Evolutionary conservation across 192 early-diverging fungal genomes (phyloP).

Genomic region (Piromyces sp.): DNA sequence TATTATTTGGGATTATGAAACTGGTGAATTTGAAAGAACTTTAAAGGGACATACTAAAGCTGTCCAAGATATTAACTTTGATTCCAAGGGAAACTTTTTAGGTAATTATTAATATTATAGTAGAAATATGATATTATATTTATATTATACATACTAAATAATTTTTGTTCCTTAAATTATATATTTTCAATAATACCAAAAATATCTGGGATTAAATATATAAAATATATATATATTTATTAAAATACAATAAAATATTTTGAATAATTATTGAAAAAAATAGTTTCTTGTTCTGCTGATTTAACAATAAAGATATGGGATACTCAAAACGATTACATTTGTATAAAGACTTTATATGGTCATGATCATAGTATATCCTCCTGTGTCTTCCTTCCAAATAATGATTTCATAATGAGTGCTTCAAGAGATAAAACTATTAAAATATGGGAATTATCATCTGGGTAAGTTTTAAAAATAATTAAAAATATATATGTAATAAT

Average conservation of each 20-base stretch:
- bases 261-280: background rate
- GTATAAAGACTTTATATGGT: constrained; percentile 67
- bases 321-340: constrained; percentile 59
- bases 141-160: background rate
- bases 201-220: no score
- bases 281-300: constrained; percentile 79
- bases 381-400: constrained; percentile 51
- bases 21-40: constrained; percentile 78
- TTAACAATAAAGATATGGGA: constrained; percentile 87
- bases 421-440: constrained; percentile 81
- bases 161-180: no score
- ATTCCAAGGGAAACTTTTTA: constrained; percentile 59
- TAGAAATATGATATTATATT: no score
- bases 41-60: constrained; percentile 91
- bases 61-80: constrained; percentile 77
- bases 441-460: constrained; percentile 70
- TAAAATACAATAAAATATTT: no score
- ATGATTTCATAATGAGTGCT: constrained; percentile 68
- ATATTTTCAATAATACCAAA: no score
- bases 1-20: constrained; percentile 86
- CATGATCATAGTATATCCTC: constrained; percentile 87
- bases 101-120: no score
- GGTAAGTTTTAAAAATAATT: constrained; percentile 32
- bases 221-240: no score
- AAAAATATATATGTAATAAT: no score